Evolutionary conservation across 1,284 basidiomycete genomes (phyloP), one percentile per base, ranked within the genome.

Genomic region (Hemileia vastatrix): DNA sequence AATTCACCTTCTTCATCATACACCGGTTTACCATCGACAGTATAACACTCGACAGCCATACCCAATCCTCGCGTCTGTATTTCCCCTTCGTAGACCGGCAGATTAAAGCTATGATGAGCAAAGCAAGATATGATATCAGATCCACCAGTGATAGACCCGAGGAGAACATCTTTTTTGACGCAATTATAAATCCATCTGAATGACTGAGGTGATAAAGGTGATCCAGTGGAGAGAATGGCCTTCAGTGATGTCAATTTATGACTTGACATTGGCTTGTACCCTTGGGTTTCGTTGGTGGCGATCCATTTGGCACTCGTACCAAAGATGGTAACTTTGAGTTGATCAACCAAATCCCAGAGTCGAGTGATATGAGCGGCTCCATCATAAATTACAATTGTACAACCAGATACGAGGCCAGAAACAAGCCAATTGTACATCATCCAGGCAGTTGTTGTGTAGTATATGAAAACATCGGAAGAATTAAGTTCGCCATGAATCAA

Each of bases 171-270:
- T 33, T 80, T 78, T 63, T 78, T 82, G 58, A 91, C 84, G 68
- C 84, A 78, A 62, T 82, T 73, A 72, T 88, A 88, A 3, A 91
- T 85, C 77, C 82, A 92, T 71, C 88, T 86, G 73, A 86, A 92
- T 36, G 88, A 79, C 32, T 82, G 79, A 2, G 86, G 82, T 4
- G 87, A 82, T 2, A 92, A 80, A 6, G 89, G 89, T 19, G 86
- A 88, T 1, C 89, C 89, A 1, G 90, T 91, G 13, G 86, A 87
- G 71, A 90, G 85, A 63, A 92, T 85, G 71, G 88, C 86, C 56
- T 81, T 80, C 31, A 89, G 77, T 6, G 80, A 81, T n/a, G 76
- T 74, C 31, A 88, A 78, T 43, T 77, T 74, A 74, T 89, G 86
- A 67, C 84, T 79, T 67, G 83, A 80, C 64, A 82, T 80, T 61